Percentiles rank a stretch among this genome's conserved stretches.
Evolutionary conservation across 2,329 filamentous ascomycete species (phyloP).

Genomic region (Alternaria panax): DNA sequence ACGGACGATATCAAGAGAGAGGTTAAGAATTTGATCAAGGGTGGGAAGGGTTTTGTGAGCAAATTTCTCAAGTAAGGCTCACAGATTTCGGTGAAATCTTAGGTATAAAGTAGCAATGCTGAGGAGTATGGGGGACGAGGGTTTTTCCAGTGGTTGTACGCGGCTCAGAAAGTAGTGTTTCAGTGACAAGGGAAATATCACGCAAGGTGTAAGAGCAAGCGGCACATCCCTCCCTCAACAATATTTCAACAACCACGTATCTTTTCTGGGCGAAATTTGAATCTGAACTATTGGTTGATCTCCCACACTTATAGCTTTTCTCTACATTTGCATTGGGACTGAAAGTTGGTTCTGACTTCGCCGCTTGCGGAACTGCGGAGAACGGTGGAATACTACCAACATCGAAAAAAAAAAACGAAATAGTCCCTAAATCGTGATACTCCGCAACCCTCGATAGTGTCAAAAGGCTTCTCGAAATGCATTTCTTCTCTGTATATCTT

Average conservation of each 20-base stretch:
- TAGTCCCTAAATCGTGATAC: too few species aligned
- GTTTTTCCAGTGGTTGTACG: background rate
- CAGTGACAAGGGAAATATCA: background rate
- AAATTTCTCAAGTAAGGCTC: constrained; percentile 38
- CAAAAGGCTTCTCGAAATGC: too few species aligned
- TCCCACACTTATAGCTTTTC: too few species aligned
- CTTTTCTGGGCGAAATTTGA: too few species aligned
- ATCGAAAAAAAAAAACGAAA: background rate
- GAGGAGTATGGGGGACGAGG: background rate
- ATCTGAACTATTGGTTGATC: too few species aligned
- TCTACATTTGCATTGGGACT: too few species aligned
- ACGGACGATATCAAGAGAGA: constrained; percentile 25
- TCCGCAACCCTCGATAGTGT: too few species aligned
- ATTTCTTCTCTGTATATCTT: too few species aligned
- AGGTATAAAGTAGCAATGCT: background rate
- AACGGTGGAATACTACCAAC: background rate
- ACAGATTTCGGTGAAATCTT: background rate
- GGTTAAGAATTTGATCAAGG: constrained; percentile 31
- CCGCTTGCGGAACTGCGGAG: background rate
- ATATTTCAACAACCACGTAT: background rate
- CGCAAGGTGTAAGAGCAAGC: background rate
- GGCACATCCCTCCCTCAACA: background rate
- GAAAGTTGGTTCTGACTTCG: background rate
- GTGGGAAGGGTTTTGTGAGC: constrained; percentile 33
- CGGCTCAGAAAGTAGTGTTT: background rate